A percentile compares a stretch with the other conserved stretches of the same genome.
Evolutionary conservation across 495 filamentous ascomycete species (phyloP).

Genomic region (Tirmania nivea): DNA sequence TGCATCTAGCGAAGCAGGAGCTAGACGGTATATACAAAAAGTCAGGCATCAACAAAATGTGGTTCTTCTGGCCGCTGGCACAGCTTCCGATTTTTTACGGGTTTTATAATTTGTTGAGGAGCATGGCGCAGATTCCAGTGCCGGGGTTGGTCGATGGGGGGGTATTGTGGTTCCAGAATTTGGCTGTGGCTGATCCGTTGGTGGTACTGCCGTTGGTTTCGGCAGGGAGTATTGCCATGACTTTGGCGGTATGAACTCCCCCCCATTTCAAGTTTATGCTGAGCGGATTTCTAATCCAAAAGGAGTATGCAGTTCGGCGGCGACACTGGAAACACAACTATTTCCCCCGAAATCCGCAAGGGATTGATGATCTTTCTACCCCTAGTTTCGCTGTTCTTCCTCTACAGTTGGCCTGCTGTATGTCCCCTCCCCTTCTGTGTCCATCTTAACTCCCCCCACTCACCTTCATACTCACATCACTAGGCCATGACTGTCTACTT

Average conservation of each 20-base stretch:
- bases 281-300: not conserved
- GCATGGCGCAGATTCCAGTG: slow-evolving; percentile 58
- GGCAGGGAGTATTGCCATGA: slow-evolving; percentile 18
- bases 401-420: slow-evolving; percentile 37
- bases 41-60: slow-evolving; percentile 32
- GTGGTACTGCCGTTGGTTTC: slow-evolving; percentile 40
- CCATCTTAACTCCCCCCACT: too few relatives aligned
- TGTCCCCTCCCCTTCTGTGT: not conserved
- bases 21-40: slow-evolving; percentile 27
- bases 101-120: slow-evolving; percentile 51
- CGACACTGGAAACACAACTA: slow-evolving; percentile 13
- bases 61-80: slow-evolving; percentile 34
- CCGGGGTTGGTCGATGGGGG: slow-evolving; percentile 51
- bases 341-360: slow-evolving; percentile 26
- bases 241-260: slow-evolving; percentile 28
- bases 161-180: slow-evolving; percentile 53
- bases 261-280: slow-evolving; percentile 29
- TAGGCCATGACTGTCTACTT: slow-evolving; percentile 50
- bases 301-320: slow-evolving; percentile 8
- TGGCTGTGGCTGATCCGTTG: slow-evolving; percentile 57
- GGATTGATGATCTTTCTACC: slow-evolving; percentile 37
- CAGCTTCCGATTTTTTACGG: slow-evolving; percentile 57
- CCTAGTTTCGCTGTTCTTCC: slow-evolving; percentile 36
- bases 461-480: not conserved
- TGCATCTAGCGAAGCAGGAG: slow-evolving; percentile 26